Evolutionary conservation across 495 filamentous ascomycete genomes (phyloP).

Genomic region (Podospora pseudoanserina): DNA sequence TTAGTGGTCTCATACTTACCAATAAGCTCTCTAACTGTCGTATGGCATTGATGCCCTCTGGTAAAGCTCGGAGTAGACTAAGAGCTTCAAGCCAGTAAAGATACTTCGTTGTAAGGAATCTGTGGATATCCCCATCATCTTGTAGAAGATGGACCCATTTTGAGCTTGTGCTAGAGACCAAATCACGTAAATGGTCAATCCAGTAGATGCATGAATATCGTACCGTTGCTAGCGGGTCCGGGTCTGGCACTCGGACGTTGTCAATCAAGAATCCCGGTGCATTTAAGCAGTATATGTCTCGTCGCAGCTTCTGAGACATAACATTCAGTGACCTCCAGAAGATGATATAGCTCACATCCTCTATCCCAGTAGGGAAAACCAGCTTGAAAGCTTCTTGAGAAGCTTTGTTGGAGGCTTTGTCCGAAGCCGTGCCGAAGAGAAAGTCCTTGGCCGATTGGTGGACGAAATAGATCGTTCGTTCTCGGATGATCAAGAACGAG

Average conservation of each 20-base stretch:
- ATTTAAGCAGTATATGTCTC: slow-evolving; percentile 23
- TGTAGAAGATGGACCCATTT: neutral
- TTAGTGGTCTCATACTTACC: slow-evolving; percentile 18
- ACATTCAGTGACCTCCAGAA: slow-evolving; percentile 27
- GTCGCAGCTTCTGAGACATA: slow-evolving; percentile 18
- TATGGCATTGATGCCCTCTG: slow-evolving; percentile 25
- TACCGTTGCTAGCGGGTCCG: slow-evolving; percentile 31
- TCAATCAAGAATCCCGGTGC: slow-evolving; percentile 14
- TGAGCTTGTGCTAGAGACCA: neutral
- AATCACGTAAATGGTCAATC: slow-evolving; percentile 35
- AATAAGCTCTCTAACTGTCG: slow-evolving; percentile 18
- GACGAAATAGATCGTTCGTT: too few relatives aligned
- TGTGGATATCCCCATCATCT: neutral
- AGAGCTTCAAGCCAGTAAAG: neutral
- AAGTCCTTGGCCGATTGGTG: slow-evolving; percentile 6
- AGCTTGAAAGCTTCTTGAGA: slow-evolving; percentile 20
- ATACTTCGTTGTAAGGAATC: slow-evolving; percentile 7
- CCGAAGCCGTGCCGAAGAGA: slow-evolving; percentile 28
- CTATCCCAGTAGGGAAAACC: neutral
- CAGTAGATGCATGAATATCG: slow-evolving; percentile 41
- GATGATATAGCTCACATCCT: slow-evolving; percentile 16
- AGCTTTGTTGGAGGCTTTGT: slow-evolving; percentile 38
- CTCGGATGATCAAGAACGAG: too few relatives aligned
- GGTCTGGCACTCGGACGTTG: slow-evolving; percentile 16
- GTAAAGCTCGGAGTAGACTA: slow-evolving; percentile 34